Evolutionary conservation across 768 basidiomycete species (phyloP), one percentile per base, ranked within the genome.

Genomic region (Phallus indusiatus): DNA sequence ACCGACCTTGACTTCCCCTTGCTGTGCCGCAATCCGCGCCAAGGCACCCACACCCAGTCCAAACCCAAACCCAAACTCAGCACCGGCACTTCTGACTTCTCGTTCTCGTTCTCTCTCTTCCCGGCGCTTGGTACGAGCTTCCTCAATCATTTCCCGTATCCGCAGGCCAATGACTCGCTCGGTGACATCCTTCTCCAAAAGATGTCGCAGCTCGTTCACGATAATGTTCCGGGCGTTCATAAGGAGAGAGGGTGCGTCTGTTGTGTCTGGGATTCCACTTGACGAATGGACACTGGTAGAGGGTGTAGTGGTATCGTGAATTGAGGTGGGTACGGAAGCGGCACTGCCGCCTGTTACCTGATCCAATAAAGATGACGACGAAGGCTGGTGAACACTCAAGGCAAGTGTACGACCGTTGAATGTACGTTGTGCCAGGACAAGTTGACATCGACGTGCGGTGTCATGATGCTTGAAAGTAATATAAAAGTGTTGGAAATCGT

Each of bases 401-500:
- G 75, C 77, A 18, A 88, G 83, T 18, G 81, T 70, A 61, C 82
- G 82, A 63, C 82, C 79, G 0, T 76, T 80, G 2, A 89, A 77
- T 59, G 75, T 81, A 46, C 79, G 80, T 12, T 74, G 73, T 5
- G 71, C 74, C 36, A 94, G 78, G 2, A 90, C 83, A 63, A 81
- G 79, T 9, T 78, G 77, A 0, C 90, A 88, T 2, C 85, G 76
- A 6, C 82, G 75, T 0, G 93, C 93, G 0, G 79, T 69, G 56
- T 81, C 81, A 1, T 75, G 67, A 4, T 81, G 80, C 18, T 73
- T 67, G 68, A 96, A 97, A 3, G 91, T 88, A 62, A 94, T 79
- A 67, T 93, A 94, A 77, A 90, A 86, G 10, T 84, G 87, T 1
- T 73, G 71, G 54, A 80, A 78, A 68, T 88, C 88, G 62, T 81